Base-by-base conservation (phyloP, 768 basidiomycete species). In the Lactarius tabidus region DNA sequence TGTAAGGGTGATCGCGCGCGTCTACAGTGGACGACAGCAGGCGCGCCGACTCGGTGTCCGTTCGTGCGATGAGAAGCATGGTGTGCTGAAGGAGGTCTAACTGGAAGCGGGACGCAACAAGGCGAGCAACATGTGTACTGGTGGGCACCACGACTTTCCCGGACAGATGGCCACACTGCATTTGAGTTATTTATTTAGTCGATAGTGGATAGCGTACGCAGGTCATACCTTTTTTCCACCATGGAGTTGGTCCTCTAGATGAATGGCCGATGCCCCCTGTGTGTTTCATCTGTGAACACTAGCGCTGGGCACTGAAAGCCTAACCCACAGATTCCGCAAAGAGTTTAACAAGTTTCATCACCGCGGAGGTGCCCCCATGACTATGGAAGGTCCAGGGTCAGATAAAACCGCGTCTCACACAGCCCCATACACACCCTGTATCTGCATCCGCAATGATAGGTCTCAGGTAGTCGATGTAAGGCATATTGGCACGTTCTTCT, bases 371-470 rank as follows among this genome's bases (percentile, higher is more conserved):
- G 20, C 94, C 94, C 56, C 95, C 95, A 71, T 96, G 95, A 36
- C 94, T 95, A 54, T 8, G 9, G 43, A 52, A 36, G 43, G 28
- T 35, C 63, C 60, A 36, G 29, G 36, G 36, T 51, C 17, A 67
- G 67, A 64, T 71, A 54, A 17, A 31, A 31, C 23, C n/a, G 33
- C 48, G 57, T 36, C 31, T 18, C 23, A 31, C 35, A 48, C 28
- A 8, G 17, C 15, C 20, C n/a, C n/a, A 20, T 28, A 74, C 80
- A 71, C 71, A 93, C 93, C 95, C 95, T 59, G 95, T 95, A 77
- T 96, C 95, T 29, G 87, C 95, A 73, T 97, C 95, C 15, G 95
- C 95, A 69, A 98, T 89, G 69, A 98, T 95, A 31, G 95, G 95
- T 59, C 92, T 82, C 52, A 97, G 79, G 73, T 95, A 96, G 74